Evolutionary conservation across 106 monocot genomes (phyloP).

Genomic region (Dendrobium officinale): DNA sequence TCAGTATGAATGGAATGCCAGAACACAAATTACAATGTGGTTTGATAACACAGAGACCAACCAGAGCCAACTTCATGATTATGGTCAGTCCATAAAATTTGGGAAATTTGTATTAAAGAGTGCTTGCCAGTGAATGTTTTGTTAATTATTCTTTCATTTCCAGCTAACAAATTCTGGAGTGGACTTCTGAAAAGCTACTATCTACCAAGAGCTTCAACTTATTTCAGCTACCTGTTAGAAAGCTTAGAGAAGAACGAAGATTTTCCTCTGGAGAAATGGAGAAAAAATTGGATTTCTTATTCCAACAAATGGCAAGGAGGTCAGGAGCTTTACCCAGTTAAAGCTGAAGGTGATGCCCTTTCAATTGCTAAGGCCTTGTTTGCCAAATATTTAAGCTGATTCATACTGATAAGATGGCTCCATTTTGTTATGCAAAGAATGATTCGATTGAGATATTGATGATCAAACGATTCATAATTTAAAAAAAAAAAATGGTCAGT

Average conservation of each 20-base stretch:
- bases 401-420: no score
- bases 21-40: slow-evolving; percentile 98
- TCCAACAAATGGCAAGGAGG: slow-evolving; percentile 89
- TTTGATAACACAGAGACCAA: slow-evolving; percentile 74
- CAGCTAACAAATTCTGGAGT: slow-evolving; percentile 97
- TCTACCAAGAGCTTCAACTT: slow-evolving; percentile 73
- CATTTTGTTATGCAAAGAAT: no score
- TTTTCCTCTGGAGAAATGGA: slow-evolving; percentile 71
- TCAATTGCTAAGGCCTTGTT: slow-evolving; percentile 68
- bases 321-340: slow-evolving; percentile 44
- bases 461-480: no score
- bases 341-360: slow-evolving; percentile 60
- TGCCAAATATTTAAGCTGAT: slow-evolving; percentile 52
- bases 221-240: slow-evolving; percentile 55
- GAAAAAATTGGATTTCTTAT: slow-evolving; percentile 79
- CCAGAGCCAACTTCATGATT: slow-evolving; percentile 94
- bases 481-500: no score
- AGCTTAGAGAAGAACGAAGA: slow-evolving; percentile 43
- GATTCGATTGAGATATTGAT: no score
- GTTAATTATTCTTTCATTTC: background rate
- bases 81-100: slow-evolving; percentile 47
- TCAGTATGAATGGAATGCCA: slow-evolving; percentile 98
- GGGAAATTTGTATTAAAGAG: background rate
- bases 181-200: slow-evolving; percentile 81
- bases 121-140: slow-evolving; percentile 3